phyloP scores from a whole-genome alignment of 2,329 filamentous ascomycete genomes.

The Neonectria ditissima region DNA sequence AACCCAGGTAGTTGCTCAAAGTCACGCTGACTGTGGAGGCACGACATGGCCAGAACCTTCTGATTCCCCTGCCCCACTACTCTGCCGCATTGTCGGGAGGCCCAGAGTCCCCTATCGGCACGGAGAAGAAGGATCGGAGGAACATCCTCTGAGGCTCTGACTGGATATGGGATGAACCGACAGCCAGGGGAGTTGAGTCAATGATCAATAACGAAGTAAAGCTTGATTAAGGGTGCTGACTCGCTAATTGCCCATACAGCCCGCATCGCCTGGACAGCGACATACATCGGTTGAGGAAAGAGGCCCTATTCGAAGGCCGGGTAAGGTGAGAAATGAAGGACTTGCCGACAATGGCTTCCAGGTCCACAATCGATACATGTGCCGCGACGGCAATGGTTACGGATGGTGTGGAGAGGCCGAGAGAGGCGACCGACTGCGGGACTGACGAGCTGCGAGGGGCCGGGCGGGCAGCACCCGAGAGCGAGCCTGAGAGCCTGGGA shows the following conservation, averaged over 20 bases:
- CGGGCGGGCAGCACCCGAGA: conserved; percentile 13
- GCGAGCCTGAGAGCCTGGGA: not conserved
- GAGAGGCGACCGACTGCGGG: conserved; percentile 13
- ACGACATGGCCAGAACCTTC: conserved; percentile 23
- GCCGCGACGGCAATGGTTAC: conserved; percentile 19
- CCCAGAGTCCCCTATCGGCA: conserved; percentile 9
- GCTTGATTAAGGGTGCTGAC: not conserved
- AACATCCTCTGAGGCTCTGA: conserved; percentile 4
- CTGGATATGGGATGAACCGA: conserved; percentile 9
- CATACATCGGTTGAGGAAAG: not conserved
- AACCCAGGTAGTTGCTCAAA: conserved; percentile 23
- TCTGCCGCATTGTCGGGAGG: conserved; percentile 25
- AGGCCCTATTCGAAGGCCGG: not conserved
- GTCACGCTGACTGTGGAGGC: conserved; percentile 29
- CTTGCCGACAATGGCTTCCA: conserved; percentile 13
- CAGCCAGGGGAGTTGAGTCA: conserved; percentile 1
- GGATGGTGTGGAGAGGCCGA: conserved; percentile 7
- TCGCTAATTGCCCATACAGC: not conserved
- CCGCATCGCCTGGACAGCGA: conserved; percentile 5
- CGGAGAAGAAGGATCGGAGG: conserved; percentile 11
- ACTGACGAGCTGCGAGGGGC: conserved; percentile 14
- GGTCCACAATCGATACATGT: conserved; percentile 17
- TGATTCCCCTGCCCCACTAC: conserved; percentile 15
- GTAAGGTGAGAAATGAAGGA: conserved; percentile 30
- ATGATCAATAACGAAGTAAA: not conserved